Conservation (phyloP, 1,284 basidiomycete genomes). For the Pisolithus thermaeus region DNA sequence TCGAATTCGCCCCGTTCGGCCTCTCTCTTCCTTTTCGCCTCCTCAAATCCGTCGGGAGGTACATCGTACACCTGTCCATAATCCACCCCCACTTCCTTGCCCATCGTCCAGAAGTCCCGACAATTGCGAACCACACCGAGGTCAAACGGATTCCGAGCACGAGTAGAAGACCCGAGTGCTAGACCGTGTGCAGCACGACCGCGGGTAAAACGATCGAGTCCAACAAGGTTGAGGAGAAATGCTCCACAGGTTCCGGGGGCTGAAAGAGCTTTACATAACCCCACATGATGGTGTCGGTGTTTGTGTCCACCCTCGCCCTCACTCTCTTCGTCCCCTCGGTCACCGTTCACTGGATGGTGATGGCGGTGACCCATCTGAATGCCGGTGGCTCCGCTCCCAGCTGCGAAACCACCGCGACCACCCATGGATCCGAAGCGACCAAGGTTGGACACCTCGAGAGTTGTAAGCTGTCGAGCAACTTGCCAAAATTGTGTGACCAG, state of each 20-base stretch:
- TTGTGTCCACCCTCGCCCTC: constrained; percentile 40
- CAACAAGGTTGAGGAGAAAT: constrained; percentile 84
- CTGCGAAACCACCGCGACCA: constrained; percentile 89
- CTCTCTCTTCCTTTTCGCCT: constrained; percentile 55
- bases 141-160: constrained; percentile 86
- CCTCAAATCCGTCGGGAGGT: constrained; percentile 74
- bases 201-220: constrained; percentile 89
- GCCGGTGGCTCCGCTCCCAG: constrained; percentile 25
- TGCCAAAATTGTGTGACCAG: constrained; percentile 88
- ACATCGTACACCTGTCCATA: constrained; percentile 90
- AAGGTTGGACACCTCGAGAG: constrained; percentile 92
- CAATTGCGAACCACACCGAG: constrained; percentile 83
- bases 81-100: constrained; percentile 80
- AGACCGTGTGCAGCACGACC: constrained; percentile 86
- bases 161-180: constrained; percentile 31
- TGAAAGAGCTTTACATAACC: constrained; percentile 25
- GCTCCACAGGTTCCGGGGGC: constrained; percentile 34
- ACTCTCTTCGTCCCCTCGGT: constrained; percentile 54
- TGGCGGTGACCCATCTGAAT: constrained; percentile 70
- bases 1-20: constrained; percentile 37
- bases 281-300: constrained; percentile 38
- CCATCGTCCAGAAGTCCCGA: constrained; percentile 91
- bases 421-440: constrained; percentile 98
- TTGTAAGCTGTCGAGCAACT: constrained; percentile 91
- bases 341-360: constrained; percentile 27